phyloP scores from a whole-genome alignment of 371 early-diverging fungal species.

The Apophysomyces trapeziformis region DNA sequence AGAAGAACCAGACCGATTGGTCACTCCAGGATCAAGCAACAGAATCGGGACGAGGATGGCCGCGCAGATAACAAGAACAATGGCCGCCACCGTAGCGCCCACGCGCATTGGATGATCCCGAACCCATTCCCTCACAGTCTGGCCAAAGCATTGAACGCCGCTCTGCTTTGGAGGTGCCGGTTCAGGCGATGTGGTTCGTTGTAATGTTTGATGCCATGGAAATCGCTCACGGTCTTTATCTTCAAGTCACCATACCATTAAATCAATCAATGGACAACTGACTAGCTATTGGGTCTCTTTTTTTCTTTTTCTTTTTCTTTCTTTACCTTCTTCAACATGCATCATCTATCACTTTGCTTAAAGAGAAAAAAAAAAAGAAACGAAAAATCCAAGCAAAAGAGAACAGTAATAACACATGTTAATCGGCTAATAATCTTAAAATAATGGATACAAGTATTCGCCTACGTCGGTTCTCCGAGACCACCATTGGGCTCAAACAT shows the following conservation, averaged over 20 bases:
- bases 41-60: not conserved
- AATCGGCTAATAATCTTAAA: not conserved
- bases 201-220: not conserved
- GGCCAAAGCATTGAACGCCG: not conserved
- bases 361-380: not conserved
- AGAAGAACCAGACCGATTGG: not conserved
- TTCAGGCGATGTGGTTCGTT: not conserved
- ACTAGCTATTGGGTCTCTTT: too few relatives aligned
- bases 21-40: not conserved
- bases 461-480: not conserved
- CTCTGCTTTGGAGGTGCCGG: not conserved
- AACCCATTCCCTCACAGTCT: not conserved
- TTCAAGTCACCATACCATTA: too few relatives aligned
- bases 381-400: not conserved
- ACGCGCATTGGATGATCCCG: not conserved
- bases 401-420: too few relatives aligned
- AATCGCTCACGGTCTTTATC: not conserved
- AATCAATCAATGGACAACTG: too few relatives aligned
- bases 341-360: not conserved
- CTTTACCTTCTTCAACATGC: not conserved
- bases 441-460: not conserved
- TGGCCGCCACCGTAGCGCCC: not conserved
- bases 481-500: not conserved
- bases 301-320: not conserved
- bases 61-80: not conserved